Conservation (phyloP, 345 rosid species). For the Eucalyptus viminalis region DNA sequence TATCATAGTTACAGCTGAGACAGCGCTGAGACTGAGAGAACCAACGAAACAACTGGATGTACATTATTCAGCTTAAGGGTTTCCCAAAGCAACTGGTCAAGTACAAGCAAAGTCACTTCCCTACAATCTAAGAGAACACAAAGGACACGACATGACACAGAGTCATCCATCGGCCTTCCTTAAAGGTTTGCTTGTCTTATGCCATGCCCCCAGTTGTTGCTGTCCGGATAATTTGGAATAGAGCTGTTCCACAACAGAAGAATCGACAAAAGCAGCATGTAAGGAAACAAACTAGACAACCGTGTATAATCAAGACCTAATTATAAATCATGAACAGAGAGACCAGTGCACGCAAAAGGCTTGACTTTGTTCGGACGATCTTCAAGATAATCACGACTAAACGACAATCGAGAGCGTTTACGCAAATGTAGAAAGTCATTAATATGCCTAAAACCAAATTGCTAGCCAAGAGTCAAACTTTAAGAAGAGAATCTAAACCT, state of each 20-base stretch:
- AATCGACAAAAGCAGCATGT: background rate
- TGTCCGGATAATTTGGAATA: constrained; percentile 93
- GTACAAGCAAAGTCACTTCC: background rate
- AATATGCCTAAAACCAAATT: background rate
- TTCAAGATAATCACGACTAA: background rate
- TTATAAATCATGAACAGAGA: background rate
- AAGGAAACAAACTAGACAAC: background rate
- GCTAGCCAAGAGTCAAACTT: background rate
- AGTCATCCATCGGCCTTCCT: background rate
- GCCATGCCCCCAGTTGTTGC: constrained; percentile 56
- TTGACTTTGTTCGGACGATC: background rate
- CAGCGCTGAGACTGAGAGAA: background rate
- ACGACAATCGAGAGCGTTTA: background rate
- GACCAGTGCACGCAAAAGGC: background rate
- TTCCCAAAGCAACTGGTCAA: background rate
- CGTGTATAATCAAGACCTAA: background rate
- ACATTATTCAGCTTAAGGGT: background rate
- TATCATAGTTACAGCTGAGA: background rate
- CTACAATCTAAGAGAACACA: background rate
- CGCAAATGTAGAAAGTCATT: background rate
- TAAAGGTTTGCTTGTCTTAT: background rate
- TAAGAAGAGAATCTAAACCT: background rate
- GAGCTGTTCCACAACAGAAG: constrained; percentile 36
- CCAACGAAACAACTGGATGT: background rate
- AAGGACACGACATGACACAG: background rate